Base-by-base conservation (phyloP, 129 eudicot species). In the Flaveria trinervia region DNA sequence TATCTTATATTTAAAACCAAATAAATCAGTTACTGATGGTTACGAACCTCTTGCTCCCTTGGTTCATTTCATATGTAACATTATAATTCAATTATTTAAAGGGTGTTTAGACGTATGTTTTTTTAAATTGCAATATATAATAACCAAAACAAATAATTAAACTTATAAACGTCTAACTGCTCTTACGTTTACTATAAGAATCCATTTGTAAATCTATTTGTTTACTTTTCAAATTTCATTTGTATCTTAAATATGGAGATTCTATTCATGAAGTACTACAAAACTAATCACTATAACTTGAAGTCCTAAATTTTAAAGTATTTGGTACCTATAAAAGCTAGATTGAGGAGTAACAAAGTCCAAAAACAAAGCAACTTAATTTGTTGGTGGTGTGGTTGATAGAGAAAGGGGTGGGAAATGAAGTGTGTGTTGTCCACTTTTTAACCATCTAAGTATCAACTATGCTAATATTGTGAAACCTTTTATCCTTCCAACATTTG, bases 321-420 rank as follows among this genome's bases (percentile, higher is more conserved):
- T 44, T 43, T 68, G 72, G n/a, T 68, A 68, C 18, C 71, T 66
- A 66, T n/a, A 33, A 44, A 39, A 55, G 46, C 18, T 56, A 43
- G 33, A 77, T 56, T n/a, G 61, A 65, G 65, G 20, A 65, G 50
- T 62, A 20, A 49, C 62, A 11, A 71, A 15, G 56, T 62, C 64
- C 41, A 80, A 52, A 80, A 80, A 65, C 62, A 80, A 73, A 80
- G 75, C 52, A 79, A 80, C 70, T 65, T 73, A 80, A 36, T 43
- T 73, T 16, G 60, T 72, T 79, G 77, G 71, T 71, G 55, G 69
- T 1, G 57, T 78, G 72, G 55, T 79, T 62, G 73, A 65, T 62
- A 59, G 41, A 65, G 79, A 75, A 52, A 80, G 51, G 73, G 51
- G 68, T 65, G 26, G 68, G 54, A 17, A 66, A 73, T 73, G 60